Evolutionary conservation across 2,329 filamentous ascomycete genomes (phyloP).

Genomic region (Fusarium abutilonis): DNA sequence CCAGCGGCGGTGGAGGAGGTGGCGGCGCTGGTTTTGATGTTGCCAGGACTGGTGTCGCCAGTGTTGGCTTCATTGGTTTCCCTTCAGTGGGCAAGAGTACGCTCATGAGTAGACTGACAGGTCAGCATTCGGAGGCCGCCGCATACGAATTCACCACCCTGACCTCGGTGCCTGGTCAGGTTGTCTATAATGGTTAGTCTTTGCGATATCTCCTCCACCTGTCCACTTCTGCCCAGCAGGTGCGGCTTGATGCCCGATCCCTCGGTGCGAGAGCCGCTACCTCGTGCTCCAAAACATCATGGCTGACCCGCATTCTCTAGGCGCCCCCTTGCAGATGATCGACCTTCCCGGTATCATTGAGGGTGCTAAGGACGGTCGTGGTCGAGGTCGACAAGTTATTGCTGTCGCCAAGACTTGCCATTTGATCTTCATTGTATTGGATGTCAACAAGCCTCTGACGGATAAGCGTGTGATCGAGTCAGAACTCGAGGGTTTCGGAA

Average conservation of each 20-base stretch:
- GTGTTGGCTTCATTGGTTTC: conserved; percentile 97
- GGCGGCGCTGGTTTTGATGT: conserved; percentile 91
- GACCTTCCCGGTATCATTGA: conserved; percentile 99
- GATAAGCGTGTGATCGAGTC: conserved; percentile 96
- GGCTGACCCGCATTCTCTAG: conserved; percentile 48
- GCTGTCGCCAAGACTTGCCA: conserved; percentile 99
- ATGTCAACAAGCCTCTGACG: conserved; percentile 97
- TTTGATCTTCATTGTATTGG: conserved; percentile 97
- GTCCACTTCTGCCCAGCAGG: conserved; percentile 8
- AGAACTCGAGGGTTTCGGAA: conserved; percentile 96
- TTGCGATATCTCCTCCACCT: conserved; percentile 11
- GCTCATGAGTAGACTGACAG: conserved; percentile 92
- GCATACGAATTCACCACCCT: conserved; percentile 99
- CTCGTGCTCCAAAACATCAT: conserved; percentile 19
- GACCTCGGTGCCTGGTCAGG: conserved; percentile 96
- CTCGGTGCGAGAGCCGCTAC: conserved; percentile 8
- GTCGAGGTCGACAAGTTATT: conserved; percentile 97
- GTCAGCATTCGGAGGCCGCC: conserved; percentile 95
- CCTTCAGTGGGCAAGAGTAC: conserved; percentile 99
- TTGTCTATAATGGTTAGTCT: conserved; percentile 82
- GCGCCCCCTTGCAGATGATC: conserved; percentile 96
- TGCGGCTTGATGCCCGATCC: conserved; percentile 35
- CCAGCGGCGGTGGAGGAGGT: conserved; percentile 81
- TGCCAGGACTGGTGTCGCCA: conserved; percentile 95
- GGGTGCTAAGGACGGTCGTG: conserved; percentile 97